Evolutionary conservation across 2,329 filamentous ascomycete genomes (phyloP).

Genomic region (Amauroascus niger): DNA sequence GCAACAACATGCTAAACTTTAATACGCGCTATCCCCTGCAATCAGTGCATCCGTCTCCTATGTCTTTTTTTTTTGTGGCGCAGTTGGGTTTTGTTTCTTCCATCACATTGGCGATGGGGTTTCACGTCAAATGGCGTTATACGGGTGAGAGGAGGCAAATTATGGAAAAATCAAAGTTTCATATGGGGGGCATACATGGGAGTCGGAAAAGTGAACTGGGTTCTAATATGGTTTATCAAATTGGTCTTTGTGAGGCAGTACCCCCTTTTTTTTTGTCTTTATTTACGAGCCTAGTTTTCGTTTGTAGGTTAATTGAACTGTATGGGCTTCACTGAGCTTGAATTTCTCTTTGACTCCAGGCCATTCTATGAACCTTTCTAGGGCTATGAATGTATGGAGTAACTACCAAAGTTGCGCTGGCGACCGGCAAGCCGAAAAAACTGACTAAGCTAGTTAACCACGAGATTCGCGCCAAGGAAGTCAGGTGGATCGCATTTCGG

Average conservation of each 20-base stretch:
- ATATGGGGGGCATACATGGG: background rate
- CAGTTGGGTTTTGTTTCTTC: background rate
- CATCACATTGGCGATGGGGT: background rate
- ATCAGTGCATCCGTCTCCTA: slow-evolving; percentile 3
- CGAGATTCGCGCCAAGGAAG: no score
- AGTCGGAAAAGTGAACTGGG: background rate
- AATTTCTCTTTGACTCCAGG: background rate
- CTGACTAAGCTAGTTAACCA: no score
- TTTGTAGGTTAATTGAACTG: slow-evolving; percentile 5
- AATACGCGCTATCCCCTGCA: background rate
- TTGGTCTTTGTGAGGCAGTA: slow-evolving; percentile 8
- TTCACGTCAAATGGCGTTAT: slow-evolving; percentile 1
- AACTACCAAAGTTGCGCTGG: no score
- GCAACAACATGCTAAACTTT: background rate
- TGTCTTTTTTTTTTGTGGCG: slow-evolving; percentile 2
- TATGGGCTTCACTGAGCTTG: slow-evolving; percentile 1
- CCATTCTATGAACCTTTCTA: no score
- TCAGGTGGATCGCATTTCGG: no score
- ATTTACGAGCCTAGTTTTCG: slow-evolving; percentile 7
- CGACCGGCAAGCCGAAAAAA: no score
- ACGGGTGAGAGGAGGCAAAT: background rate
- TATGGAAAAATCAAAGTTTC: background rate
- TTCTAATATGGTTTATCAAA: slow-evolving; percentile 10
- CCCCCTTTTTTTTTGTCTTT: slow-evolving; percentile 5
- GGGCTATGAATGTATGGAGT: no score